These are phyloP conservation scores for Nicotiana benthamiana DNA, from an alignment of 257 asterid genomes.

Conservation along the genomic window DNA sequence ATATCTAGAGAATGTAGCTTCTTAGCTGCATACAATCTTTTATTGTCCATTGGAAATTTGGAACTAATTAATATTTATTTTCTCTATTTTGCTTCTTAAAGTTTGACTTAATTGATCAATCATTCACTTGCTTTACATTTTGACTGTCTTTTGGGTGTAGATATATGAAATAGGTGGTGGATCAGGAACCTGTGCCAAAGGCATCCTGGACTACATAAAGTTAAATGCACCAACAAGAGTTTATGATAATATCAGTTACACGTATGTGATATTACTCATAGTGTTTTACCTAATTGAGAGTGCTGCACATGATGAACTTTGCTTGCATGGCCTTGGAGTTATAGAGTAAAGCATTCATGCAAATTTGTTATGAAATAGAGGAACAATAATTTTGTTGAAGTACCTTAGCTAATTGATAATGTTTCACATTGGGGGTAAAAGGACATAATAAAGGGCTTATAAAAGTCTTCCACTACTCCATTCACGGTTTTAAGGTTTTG, in stretches of 20 bases:
- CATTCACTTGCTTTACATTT: not conserved
- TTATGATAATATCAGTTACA: constrained; percentile 73
- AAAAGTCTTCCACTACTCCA: not conserved
- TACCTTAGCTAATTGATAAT: not conserved
- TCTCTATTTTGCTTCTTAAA: not conserved
- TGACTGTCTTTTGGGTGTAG: constrained; percentile 34
- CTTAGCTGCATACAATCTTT: not conserved
- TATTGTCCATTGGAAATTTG: not conserved
- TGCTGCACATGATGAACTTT: not conserved
- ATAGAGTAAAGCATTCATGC: not conserved
- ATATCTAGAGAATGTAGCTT: not conserved
- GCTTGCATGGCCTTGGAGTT: not conserved
- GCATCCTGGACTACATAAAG: constrained; percentile 88
- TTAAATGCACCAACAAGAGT: constrained; percentile 93
- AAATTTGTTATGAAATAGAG: not conserved
- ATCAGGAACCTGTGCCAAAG: constrained; percentile 98
- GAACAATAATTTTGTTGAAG: not conserved
- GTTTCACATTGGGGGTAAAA: not conserved
- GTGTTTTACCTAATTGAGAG: not conserved
- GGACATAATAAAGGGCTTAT: not conserved
- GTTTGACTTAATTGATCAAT: not conserved
- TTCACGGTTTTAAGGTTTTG: not conserved
- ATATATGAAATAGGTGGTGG: constrained; percentile 99
- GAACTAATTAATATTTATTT: not conserved
- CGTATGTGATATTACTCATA: constrained; percentile 37